Base-by-base conservation (phyloP, 345 rosid species). In the Eucalyptus brandiana region DNA sequence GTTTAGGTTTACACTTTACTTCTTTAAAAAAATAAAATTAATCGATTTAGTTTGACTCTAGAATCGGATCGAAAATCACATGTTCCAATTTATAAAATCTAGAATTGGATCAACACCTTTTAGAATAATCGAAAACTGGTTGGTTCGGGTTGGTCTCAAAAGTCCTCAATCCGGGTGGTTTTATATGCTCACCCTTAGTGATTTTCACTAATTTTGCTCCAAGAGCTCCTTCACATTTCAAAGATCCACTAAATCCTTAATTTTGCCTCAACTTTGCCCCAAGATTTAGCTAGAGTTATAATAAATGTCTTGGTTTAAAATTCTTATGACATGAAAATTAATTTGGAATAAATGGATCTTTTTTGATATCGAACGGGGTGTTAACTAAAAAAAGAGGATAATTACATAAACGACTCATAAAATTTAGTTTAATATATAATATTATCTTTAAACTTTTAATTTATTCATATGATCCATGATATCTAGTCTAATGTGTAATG, bases 61-160 rank as follows among this genome's bases (percentile, higher is more conserved):
- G 26, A 21, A 53, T 53, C 1, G 0, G 0, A 53, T 53, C 1
- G 58, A 53, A 53, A 53, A 53, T 53, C 58, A 8, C 58, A 21
- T 19, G 1, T 21, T 53, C 58, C 10, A 53, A 53, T 53, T 53
- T 1, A 53, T 53, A 53, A 53, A 53, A 21, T 8, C 0, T 53
- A 0, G 58, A 53, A 8, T 53, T 19, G 58, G 58, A 53, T 53
- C 1, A 1, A 0, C 26, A 1, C 26, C 58, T 53, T 26, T 53
- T 53, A 53, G 26, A 53, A 53, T 0, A 0, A 53, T 53, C 2
- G 11, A 53, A 53, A 53, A 53, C 2, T 0, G 0, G 0, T 0
- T 21, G 2, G 58, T 53, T 53, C 0, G 26, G 58, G 5, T 21
- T 53, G 26, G 58, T 53, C 26, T 21, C 0, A 0, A 8, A 53